These are phyloP conservation scores for Echinosophora koreensis DNA, from an alignment of 306 rosid species.

Conservation along the genomic window DNA sequence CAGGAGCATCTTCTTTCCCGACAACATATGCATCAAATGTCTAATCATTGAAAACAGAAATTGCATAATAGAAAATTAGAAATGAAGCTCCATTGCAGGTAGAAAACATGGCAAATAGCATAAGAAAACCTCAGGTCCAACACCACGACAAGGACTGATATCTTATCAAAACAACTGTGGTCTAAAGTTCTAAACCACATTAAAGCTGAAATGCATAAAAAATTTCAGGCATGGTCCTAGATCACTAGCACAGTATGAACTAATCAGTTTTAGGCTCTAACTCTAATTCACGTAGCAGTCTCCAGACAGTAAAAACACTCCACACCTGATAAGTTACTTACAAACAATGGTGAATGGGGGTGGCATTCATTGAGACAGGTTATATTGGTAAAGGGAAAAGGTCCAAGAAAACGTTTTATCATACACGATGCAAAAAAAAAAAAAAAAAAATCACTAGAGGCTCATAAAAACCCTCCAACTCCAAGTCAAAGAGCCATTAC, in stretches of 20 bases:
- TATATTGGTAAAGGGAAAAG: neutral
- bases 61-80: constrained; percentile 21
- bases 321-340: neutral
- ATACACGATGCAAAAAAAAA: neutral
- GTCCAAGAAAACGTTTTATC: neutral
- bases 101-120: constrained; percentile 13
- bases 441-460: neutral
- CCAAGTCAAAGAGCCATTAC: constrained; percentile 25
- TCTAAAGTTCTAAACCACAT: constrained; percentile 11
- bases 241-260: neutral
- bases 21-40: constrained; percentile 82
- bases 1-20: constrained; percentile 87
- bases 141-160: constrained; percentile 20
- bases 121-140: constrained; percentile 25
- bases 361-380: constrained; percentile 1
- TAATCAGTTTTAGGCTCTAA: constrained; percentile 4
- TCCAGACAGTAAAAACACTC: constrained; percentile 10
- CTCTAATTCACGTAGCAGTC: constrained; percentile 17
- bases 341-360: neutral
- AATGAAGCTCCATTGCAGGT: constrained; percentile 23
- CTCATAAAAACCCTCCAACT: neutral
- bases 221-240: neutral
- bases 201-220: constrained; percentile 25
- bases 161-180: constrained; percentile 7
- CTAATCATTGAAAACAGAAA: constrained; percentile 53